A percentile compares a stretch with the other conserved stretches of the same genome.
phyloP scores from a whole-genome alignment of 2,329 filamentous ascomycete species.

The Blastomyces percursus region DNA sequence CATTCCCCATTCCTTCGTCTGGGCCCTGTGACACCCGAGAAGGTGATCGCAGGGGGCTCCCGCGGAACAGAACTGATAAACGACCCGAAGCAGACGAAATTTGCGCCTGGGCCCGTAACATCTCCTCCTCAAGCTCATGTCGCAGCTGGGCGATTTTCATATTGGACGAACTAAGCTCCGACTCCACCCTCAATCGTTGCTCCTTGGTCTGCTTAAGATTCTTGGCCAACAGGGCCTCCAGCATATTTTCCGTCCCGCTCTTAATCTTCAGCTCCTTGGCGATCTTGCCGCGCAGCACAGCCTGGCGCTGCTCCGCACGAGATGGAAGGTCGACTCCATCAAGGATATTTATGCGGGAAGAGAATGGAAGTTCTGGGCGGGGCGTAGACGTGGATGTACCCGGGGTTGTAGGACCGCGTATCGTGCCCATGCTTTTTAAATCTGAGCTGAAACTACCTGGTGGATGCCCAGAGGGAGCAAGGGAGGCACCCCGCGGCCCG shows the following conservation, averaged over 20 bases:
- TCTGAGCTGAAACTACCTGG: constrained; percentile 85
- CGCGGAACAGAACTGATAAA: constrained; percentile 48
- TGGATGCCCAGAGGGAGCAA: constrained; percentile 60
- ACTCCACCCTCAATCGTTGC: constrained; percentile 66
- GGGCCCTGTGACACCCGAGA: constrained; percentile 30
- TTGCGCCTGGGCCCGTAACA: constrained; percentile 47
- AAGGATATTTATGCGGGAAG: constrained; percentile 32
- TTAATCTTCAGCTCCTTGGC: constrained; percentile 98
- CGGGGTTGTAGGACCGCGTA: constrained; percentile 44
- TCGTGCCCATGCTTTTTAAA: constrained; percentile 56
- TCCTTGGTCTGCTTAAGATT: constrained; percentile 93
- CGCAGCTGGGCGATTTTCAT: constrained; percentile 52
- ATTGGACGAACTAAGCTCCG: constrained; percentile 83
- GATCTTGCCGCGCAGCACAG: constrained; percentile 67
- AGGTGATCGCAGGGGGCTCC: constrained; percentile 45
- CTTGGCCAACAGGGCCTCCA: constrained; percentile 88
- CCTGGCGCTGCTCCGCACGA: constrained; percentile 61
- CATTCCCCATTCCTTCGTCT: constrained; percentile 41
- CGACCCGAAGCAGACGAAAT: constrained; percentile 33
- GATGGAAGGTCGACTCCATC: constrained; percentile 50
- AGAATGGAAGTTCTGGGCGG: constrained; percentile 47
- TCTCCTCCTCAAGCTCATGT: constrained; percentile 48
- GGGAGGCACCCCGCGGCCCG: constrained; percentile 55
- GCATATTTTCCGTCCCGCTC: constrained; percentile 91
- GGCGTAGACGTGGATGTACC: constrained; percentile 23